phyloP scores from a whole-genome alignment of 140 eudicot genomes.

The Erigeron philadelphicus region DNA sequence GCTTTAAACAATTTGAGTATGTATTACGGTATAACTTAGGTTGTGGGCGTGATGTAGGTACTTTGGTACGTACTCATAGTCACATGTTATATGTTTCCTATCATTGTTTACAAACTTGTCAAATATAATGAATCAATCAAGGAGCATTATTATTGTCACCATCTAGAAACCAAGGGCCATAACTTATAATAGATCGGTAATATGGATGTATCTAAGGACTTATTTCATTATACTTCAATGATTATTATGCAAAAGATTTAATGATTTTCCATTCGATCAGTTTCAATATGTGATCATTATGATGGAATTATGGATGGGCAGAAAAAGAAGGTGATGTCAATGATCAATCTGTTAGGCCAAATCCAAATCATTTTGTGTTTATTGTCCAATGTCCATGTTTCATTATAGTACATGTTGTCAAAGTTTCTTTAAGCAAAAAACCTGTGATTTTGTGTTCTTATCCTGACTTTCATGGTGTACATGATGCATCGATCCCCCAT shows the following conservation, averaged over 20 bases:
- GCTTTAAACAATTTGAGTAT: slow-evolving; percentile 25
- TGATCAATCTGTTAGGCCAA: no score
- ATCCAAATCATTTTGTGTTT: background rate
- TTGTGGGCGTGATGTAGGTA: slow-evolving; percentile 30
- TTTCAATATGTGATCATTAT: no score
- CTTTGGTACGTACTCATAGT: slow-evolving; percentile 18
- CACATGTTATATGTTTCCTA: slow-evolving; percentile 33
- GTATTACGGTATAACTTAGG: slow-evolving; percentile 7
- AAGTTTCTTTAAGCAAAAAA: slow-evolving; percentile 8
- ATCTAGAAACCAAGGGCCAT: background rate
- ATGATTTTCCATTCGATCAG: no score
- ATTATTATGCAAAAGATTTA: no score
- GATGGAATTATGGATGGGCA: no score
- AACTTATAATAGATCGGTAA: background rate
- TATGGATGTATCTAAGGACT: background rate
- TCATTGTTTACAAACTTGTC: slow-evolving; percentile 13
- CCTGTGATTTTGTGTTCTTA: slow-evolving; percentile 6
- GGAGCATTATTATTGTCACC: background rate
- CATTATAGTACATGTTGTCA: background rate
- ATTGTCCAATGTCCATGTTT: background rate
- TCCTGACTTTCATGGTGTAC: slow-evolving; percentile 21
- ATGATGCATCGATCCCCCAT: slow-evolving; percentile 29
- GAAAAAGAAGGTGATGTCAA: no score
- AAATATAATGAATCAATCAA: slow-evolving; percentile 3
- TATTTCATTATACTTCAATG: background rate